Evolutionary conservation across 345 rosid species (phyloP), one percentile per base, ranked within the genome.

Genomic region (Combretum micranthum): DNA sequence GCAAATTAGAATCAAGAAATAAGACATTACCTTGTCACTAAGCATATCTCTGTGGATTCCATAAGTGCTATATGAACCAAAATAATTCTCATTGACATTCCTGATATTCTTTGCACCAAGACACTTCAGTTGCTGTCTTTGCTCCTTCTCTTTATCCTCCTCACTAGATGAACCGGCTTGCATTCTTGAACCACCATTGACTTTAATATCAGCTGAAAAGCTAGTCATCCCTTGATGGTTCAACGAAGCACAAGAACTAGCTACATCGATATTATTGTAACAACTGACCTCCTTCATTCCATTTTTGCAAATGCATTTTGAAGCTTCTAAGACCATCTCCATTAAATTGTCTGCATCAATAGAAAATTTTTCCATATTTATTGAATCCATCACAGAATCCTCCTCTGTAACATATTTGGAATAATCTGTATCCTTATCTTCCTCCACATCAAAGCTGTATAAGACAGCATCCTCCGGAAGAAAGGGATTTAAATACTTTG

Each of bases 391-490:
- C 63, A 75, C 42, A 53, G 72, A 19, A 42, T 72, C 83, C 64
- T 77, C 87, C 63, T 71, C 71, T 63, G 83, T 83, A 50, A 78
- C 59, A 1, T 67, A 59, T 20, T 59, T 51, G 23, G 62, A 56
- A 44, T 37, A 61, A 42, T 82, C 88, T 52, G 80, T 84, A 67
- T 81, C 98, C 20, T 65, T 84, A 47, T 77, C 94, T 53, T 80
- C 96, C 45, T 78, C 96, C 54, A 80, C 97, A 12, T 56, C 71
- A 48, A 89, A 89, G 65, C 91, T 82, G 71, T 83, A 87, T 60
- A 93, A 63, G 55, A 93, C 90, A 15, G 90, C 58, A 79, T 89
- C 99, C 65, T 93, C 85, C 66, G 70, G 78, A 75, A 72, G 74
- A 69, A 85, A 76, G 61, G 97, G 99, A 67, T 77, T 86, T 53